phyloP scores from a whole-genome alignment of 2,329 filamentous ascomycete genomes.

The Bipolaris zeicola region DNA sequence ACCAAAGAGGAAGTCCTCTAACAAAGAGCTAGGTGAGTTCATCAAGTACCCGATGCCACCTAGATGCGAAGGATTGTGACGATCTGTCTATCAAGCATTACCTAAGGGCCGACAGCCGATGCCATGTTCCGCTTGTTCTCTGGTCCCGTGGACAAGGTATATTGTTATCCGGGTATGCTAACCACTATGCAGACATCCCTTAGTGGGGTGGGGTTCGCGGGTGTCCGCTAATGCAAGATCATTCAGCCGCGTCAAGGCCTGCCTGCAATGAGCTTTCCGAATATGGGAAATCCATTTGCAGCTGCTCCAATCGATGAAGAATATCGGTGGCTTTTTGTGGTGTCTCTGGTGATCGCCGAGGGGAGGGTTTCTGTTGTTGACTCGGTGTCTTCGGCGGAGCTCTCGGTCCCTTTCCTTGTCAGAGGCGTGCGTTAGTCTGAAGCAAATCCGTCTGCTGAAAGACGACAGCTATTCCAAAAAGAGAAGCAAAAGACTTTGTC shows the following conservation, averaged over 20 bases:
- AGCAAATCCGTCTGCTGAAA: background rate
- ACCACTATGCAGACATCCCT: background rate
- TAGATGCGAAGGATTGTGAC: background rate
- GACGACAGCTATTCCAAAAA: background rate
- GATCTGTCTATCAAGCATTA: background rate
- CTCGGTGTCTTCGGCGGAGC: conserved; percentile 4
- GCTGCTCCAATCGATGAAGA: background rate
- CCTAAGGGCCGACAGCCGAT: background rate
- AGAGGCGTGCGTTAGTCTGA: background rate
- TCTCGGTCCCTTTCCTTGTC: conserved; percentile 1
- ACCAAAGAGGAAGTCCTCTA: background rate
- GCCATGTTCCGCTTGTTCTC: background rate
- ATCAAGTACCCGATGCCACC: background rate
- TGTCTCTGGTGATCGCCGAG: background rate
- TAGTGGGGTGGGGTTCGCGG: background rate
- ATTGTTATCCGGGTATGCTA: background rate
- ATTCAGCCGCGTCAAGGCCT: background rate
- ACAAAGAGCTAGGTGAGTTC: background rate
- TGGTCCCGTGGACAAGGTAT: background rate
- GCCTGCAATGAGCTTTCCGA: background rate
- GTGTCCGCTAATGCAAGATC: background rate
- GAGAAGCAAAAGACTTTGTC: background rate
- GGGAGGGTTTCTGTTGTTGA: background rate
- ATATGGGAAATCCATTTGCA: background rate
- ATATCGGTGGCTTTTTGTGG: background rate